phyloP scores from a whole-genome alignment of 768 basidiomycete species.

The Tremella fuciformis region DNA sequence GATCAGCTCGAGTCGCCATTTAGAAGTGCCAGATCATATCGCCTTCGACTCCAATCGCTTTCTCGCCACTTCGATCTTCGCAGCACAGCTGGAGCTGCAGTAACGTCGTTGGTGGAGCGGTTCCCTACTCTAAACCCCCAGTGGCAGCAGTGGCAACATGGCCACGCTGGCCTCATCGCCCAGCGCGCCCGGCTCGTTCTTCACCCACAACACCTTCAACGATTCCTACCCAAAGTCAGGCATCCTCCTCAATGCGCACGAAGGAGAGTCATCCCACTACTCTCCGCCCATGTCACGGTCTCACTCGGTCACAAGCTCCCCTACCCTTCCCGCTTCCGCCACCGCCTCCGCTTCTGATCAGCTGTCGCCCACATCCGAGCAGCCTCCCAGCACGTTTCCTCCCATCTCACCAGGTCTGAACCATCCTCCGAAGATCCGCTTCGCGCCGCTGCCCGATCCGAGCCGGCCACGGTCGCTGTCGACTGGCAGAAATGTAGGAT shows the following conservation, averaged over 20 bases:
- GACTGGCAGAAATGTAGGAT: constrained; percentile 44
- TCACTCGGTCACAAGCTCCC: background rate
- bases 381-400: background rate
- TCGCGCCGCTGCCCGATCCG: constrained; percentile 81
- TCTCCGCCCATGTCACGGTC: background rate
- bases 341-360: background rate
- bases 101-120: too few species aligned
- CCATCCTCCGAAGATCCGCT: constrained; percentile 59
- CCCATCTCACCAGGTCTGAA: background rate
- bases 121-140: too few species aligned
- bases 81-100: too few species aligned
- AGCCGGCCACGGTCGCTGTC: constrained; percentile 55
- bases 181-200: background rate
- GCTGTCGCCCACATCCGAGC: background rate
- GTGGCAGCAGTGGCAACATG: too few species aligned
- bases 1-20: too few species aligned
- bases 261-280: background rate
- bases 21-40: too few species aligned
- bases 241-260: constrained; percentile 3
- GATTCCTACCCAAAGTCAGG: background rate
- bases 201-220: background rate
- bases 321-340: background rate
- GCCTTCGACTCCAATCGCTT: too few species aligned
- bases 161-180: background rate
- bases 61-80: too few species aligned